Conservation (phyloP, 1,284 basidiomycete genomes). For the Grifola frondosa region DNA sequence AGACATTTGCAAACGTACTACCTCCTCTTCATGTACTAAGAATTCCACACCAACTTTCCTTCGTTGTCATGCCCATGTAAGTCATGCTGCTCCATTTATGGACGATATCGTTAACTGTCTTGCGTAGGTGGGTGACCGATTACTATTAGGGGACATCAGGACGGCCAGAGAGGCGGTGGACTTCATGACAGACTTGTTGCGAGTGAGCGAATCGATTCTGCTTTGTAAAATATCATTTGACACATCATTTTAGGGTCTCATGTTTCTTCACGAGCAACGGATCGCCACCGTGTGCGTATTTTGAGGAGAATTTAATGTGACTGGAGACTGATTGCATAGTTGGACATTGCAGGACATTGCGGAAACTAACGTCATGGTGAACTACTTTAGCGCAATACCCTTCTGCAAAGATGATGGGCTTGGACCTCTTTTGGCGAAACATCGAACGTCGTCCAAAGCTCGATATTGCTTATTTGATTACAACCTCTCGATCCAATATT, state of each 20-base stretch:
- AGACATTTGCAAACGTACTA: not conserved
- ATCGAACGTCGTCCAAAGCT: not conserved
- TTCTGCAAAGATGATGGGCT: too few relatives aligned
- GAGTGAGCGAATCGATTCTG: too few relatives aligned
- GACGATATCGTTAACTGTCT: not conserved
- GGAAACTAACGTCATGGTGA: not conserved
- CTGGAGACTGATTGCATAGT: not conserved
- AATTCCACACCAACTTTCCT: not conserved
- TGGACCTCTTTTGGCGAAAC: not conserved
- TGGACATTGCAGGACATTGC: conserved; percentile 1
- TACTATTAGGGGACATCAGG: not conserved
- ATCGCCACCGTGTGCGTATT: conserved; percentile 6
- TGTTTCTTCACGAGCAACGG: not conserved
- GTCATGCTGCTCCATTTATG: not conserved
- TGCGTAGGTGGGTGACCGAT: conserved; percentile 3
- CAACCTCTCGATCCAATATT: conserved; percentile 8
- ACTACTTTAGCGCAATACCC: too few relatives aligned
- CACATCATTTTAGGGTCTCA: not conserved
- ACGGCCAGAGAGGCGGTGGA: not conserved
- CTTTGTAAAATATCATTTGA: not conserved
- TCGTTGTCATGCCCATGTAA: conserved; percentile 5
- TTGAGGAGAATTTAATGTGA: too few relatives aligned
- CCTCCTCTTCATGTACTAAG: not conserved
- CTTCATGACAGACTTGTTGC: not conserved
- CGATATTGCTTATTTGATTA: conserved; percentile 12